Evolutionary conservation across 257 asterid genomes (phyloP), one percentile per base, ranked within the genome.

Genomic region (Solanum clarkiae): DNA sequence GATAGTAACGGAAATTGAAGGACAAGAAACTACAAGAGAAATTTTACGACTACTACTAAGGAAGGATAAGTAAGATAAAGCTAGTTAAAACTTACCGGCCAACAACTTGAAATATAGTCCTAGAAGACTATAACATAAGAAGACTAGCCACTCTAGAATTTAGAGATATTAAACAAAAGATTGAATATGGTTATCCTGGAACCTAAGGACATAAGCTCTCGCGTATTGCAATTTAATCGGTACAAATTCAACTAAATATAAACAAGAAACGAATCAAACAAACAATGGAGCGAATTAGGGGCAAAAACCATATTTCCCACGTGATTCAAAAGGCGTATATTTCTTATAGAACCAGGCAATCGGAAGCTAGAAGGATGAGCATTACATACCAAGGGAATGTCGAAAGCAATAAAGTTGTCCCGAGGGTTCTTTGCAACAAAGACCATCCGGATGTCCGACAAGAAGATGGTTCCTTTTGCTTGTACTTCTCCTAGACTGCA

Each of bases 361-460:
- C 10, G 6, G 3, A 74, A 75, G 82, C 62, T 49, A 75, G 82
- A 77, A 77, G 2, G 44, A 51, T 17, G 45, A 77, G 44, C 16
- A 77, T 26, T 51, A 24, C 82, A 85, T 92, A 96, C 99, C 98
- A 97, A 79, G 55, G 99, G 99, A 91, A 97, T 86, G 89, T 97
- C 98, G 86, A 97, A 97, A 83, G 97, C 96, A 85, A 1, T 53
- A 82, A 97, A 84, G 86, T 89, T 77, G 17, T 77, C 96, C 47
- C 85, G 90, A 51, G 98, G 97, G 84, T 89, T 95, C 40, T 59
- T 89, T 45, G 99, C 94, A 90, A 97, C 98, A 86, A 97, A 95
- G 72, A 95, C 97, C 97, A 97, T 94, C 49, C 99, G 98, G 69
- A 97, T 92, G 84, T 95, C 95, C 36, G 98, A 97, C 90, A 97